phyloP scores from a whole-genome alignment of 2,329 filamentous ascomycete genomes.

The Diaporthe ilicicola region DNA sequence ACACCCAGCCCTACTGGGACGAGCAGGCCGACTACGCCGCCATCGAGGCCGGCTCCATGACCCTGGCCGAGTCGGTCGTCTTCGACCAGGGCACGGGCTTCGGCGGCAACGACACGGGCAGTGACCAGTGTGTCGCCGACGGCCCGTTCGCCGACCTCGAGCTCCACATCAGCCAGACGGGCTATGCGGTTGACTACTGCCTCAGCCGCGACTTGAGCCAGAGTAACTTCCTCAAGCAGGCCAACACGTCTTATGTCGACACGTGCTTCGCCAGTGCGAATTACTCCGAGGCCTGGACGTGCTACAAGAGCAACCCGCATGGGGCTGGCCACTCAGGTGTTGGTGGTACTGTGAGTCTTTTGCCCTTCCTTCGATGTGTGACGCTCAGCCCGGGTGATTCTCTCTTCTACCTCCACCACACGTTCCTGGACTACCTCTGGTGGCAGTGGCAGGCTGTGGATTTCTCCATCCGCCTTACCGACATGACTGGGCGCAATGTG shows the following conservation, averaged over 20 bases:
- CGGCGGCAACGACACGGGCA: constrained; percentile 40
- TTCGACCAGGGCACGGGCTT: constrained; percentile 45
- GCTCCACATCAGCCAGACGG: constrained; percentile 11
- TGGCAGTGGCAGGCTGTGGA: constrained; percentile 26
- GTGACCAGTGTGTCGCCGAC: constrained; percentile 43
- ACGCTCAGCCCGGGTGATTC: constrained; percentile 18
- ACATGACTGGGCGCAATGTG: constrained; percentile 19
- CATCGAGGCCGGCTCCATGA: constrained; percentile 34
- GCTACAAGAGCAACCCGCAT: background rate
- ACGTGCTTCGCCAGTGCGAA: constrained; percentile 14
- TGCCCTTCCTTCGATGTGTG: background rate
- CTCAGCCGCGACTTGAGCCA: constrained; percentile 6
- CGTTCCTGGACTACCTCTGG: constrained; percentile 21
- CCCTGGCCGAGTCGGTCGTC: constrained; percentile 37
- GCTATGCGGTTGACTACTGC: constrained; percentile 5
- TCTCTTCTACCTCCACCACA: constrained; percentile 27
- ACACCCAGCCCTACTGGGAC: constrained; percentile 46
- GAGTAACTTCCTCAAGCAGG: background rate
- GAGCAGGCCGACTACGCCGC: constrained; percentile 34
- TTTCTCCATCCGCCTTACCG: background rate
- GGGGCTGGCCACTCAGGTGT: constrained; percentile 6
- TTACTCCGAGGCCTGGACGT: constrained; percentile 5
- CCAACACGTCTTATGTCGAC: constrained; percentile 17
- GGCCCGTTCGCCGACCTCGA: constrained; percentile 8
- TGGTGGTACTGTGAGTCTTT: background rate